Percentiles rank a stretch among this genome's conserved stretches.
These are phyloP conservation scores for Alternaria brassicicola DNA, from an alignment of 2,329 filamentous ascomycete species.

Conservation along the genomic window DNA sequence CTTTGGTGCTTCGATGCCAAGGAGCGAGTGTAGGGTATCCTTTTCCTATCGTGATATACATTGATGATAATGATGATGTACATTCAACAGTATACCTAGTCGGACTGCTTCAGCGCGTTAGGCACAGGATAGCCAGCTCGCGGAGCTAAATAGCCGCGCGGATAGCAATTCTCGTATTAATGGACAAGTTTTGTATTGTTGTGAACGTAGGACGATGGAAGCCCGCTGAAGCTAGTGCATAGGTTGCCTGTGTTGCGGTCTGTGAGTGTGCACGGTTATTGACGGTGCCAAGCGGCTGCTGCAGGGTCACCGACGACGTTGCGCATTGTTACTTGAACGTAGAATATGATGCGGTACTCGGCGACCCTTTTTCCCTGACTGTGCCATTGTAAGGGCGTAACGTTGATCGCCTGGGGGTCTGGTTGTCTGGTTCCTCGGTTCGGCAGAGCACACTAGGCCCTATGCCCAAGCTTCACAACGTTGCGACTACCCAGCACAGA, in stretches of 20 bases:
- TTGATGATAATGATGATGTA: neutral
- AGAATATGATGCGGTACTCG: neutral
- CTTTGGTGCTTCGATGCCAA: neutral
- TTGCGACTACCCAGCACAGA: conserved; percentile 3
- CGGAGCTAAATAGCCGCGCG: neutral
- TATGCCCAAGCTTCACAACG: conserved; percentile 11
- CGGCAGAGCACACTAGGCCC: conserved; percentile 7
- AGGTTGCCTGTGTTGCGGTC: neutral
- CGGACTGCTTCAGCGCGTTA: neutral
- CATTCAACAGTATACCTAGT: neutral
- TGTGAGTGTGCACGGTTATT: neutral
- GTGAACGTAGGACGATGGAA: neutral
- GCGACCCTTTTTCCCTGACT: neutral
- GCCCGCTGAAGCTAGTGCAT: neutral
- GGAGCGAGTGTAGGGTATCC: neutral
- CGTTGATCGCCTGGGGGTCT: neutral
- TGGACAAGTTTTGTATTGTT: neutral
- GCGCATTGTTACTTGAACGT: neutral
- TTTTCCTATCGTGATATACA: neutral
- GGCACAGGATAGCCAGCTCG: neutral
- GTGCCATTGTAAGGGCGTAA: neutral
- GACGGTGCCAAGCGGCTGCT: neutral
- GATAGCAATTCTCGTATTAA: neutral
- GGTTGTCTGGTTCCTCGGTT: neutral
- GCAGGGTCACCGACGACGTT: neutral